phyloP scores from a whole-genome alignment of 1,284 basidiomycete species.

The Microbotryomycetes sp. region DNA sequence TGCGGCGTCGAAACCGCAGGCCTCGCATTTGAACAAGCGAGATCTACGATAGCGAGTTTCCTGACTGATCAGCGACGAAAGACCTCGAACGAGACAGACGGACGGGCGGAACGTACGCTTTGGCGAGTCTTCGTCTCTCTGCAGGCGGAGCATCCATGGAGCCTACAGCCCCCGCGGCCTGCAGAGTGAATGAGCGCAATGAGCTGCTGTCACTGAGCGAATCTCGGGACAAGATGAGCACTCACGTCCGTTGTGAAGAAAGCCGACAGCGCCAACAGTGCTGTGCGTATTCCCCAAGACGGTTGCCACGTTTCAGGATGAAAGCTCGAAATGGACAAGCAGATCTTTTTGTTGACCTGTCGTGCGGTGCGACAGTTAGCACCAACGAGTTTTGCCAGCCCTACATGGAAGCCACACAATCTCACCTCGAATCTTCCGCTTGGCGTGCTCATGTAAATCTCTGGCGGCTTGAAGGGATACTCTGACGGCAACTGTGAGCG shows the following conservation, averaged over 20 bases:
- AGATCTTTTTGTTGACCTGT: conserved; percentile 36
- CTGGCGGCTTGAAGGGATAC: conserved; percentile 44
- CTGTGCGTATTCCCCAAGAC: conserved; percentile 44
- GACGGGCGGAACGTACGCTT: conserved; percentile 49
- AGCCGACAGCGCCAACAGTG: conserved; percentile 41
- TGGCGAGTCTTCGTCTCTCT: conserved; percentile 74
- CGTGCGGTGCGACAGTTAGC: conserved; percentile 37
- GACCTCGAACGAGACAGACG: not conserved
- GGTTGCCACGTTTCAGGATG: conserved; percentile 44
- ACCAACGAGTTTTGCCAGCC: not conserved
- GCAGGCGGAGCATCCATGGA: conserved; percentile 71
- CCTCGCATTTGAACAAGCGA: conserved; percentile 7
- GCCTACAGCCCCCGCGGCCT: conserved; percentile 82
- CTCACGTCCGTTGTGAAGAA: conserved; percentile 36
- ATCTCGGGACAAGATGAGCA: not conserved
- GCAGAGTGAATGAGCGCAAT: not conserved
- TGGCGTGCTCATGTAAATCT: conserved; percentile 43
- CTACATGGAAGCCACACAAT: conserved; percentile 40
- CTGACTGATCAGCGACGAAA: not conserved
- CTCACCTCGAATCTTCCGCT: conserved; percentile 43
- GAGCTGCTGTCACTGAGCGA: not conserved
- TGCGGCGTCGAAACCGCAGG: not conserved
- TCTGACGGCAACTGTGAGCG: conserved; percentile 38
- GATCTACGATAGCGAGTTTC: not conserved
- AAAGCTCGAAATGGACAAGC: conserved; percentile 42